Evolutionary conservation across 225 moss, liverwort and hornwort genomes (phyloP).

Genomic region (Sphagnum contortum): DNA sequence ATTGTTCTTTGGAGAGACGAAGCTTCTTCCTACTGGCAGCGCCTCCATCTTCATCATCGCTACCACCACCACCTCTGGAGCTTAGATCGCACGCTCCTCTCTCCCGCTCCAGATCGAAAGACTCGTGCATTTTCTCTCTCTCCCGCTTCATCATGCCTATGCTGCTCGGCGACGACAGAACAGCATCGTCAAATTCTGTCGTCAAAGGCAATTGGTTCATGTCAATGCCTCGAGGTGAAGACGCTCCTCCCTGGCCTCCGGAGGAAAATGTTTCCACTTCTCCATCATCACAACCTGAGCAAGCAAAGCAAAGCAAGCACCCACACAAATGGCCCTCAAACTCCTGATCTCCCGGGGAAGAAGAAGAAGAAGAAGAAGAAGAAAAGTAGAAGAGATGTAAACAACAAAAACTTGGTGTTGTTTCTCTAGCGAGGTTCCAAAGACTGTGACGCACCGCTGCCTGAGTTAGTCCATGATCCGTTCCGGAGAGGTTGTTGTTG

Average conservation of each 20-base stretch:
- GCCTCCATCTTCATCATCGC: conserved; percentile 92
- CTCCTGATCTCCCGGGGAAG: neutral
- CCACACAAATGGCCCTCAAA: neutral
- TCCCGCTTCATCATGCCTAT: conserved; percentile 85
- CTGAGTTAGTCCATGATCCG: conserved; percentile 80
- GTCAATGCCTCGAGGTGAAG: conserved; percentile 70
- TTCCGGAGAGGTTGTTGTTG: conserved; percentile 26
- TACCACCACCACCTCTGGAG: conserved; percentile 68
- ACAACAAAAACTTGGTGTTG: neutral
- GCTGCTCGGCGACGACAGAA: conserved; percentile 62
- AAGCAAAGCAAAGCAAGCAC: neutral
- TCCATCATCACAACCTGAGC: conserved; percentile 66
- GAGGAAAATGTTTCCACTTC: conserved; percentile 85
- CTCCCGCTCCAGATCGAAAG: conserved; percentile 73
- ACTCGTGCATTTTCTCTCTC: conserved; percentile 61
- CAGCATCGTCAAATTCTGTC: conserved; percentile 72
- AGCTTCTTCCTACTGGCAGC: conserved; percentile 90
- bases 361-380: no score
- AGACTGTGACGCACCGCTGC: conserved; percentile 36
- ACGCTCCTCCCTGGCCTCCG: conserved; percentile 34
- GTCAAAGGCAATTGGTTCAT: conserved; percentile 94
- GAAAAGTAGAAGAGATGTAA: neutral
- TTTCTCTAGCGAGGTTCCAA: neutral
- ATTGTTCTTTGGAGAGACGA: conserved; percentile 89
- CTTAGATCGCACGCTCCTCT: conserved; percentile 53